Conservation (phyloP, 2,329 filamentous ascomycete species). For the Fusarium pininemorale region DNA sequence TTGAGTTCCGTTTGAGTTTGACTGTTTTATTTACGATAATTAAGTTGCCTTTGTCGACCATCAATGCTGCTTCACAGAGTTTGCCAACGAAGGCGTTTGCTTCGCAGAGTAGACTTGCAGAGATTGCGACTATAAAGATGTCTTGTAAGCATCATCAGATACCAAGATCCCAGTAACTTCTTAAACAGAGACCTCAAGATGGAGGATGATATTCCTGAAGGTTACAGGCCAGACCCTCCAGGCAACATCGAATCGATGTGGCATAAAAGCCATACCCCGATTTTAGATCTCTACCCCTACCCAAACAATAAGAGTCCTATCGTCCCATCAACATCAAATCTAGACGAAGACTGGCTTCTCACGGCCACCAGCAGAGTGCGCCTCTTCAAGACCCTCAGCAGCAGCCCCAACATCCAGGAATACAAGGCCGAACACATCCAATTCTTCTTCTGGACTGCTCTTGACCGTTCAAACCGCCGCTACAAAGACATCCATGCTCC, state of each 20-base stretch:
- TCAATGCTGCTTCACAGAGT: neutral
- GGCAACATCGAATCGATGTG: neutral
- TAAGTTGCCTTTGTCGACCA: neutral
- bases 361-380: neutral
- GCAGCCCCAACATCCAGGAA: neutral
- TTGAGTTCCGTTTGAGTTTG: neutral
- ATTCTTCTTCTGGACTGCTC: conserved; percentile 39
- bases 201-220: neutral
- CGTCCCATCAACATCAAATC: neutral
- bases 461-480: conserved; percentile 26
- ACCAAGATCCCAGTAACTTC: neutral
- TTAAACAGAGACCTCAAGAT: neutral
- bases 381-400: neutral
- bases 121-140: neutral
- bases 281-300: neutral
- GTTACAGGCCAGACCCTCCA: neutral
- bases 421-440: conserved; percentile 32
- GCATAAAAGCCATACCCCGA: neutral
- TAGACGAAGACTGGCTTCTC: conserved; percentile 1
- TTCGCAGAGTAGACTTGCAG: neutral
- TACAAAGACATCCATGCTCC: neutral
- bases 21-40: neutral
- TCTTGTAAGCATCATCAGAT: neutral
- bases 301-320: neutral
- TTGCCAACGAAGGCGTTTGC: neutral